A percentile compares a stretch with the other conserved stretches of the same genome.
phyloP scores from a whole-genome alignment of 2,329 filamentous ascomycete species.

The Neofusicoccum sp. region DNA sequence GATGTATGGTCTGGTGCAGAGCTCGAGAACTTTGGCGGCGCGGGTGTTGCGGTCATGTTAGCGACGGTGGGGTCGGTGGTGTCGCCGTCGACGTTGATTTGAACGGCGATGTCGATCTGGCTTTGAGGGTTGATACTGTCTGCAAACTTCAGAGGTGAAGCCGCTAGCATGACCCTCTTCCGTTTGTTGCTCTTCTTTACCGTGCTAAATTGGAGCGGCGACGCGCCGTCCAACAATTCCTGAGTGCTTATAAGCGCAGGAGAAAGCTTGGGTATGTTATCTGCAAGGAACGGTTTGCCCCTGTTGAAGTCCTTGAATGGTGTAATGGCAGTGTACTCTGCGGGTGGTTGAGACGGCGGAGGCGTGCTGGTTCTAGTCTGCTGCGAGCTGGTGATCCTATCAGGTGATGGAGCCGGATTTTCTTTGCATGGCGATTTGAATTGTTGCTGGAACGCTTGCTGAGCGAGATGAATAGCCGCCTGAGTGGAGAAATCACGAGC shows the following conservation, averaged over 20 bases:
- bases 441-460: constrained; percentile 33
- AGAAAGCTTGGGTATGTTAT: constrained; percentile 23
- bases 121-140: background rate
- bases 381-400: background rate
- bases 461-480: constrained; percentile 34
- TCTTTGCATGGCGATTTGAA: constrained; percentile 17
- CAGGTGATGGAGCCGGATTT: background rate
- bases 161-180: constrained; percentile 12
- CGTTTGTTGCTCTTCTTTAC: constrained; percentile 37
- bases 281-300: constrained; percentile 21
- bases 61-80: background rate
- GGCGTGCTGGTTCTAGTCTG: background rate
- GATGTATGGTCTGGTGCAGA: background rate
- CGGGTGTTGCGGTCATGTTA: background rate
- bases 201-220: constrained; percentile 41
- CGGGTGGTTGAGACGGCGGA: background rate
- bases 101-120: background rate
- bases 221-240: constrained; percentile 42
- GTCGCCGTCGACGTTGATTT: background rate
- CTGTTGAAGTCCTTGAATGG: constrained; percentile 22
- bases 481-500: constrained; percentile 33
- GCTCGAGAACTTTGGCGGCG: background rate
- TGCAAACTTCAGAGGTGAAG: background rate
- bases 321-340: constrained; percentile 11
- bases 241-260: constrained; percentile 41